Evolutionary conservation across 164 flowering plant species (phyloP), one percentile per base, ranked within the genome.

Genomic region (Chimonanthus salicifolius): DNA sequence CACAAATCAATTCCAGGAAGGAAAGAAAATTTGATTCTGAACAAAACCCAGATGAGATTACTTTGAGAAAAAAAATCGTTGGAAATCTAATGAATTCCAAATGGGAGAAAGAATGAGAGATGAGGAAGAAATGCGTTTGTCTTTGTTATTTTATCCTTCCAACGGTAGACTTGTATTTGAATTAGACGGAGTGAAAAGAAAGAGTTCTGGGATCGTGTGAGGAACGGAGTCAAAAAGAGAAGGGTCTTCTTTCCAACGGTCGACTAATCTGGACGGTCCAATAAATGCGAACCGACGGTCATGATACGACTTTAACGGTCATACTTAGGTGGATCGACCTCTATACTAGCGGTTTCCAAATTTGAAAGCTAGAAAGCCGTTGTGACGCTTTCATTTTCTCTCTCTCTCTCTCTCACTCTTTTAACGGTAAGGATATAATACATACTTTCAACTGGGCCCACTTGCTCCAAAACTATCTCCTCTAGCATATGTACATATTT

Each of bases 151-250:
- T 11, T 3, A 54, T 54, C 60, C 33, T 46, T 58, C 48, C 58
- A 76, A 76, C 78, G 78, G 74, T 72, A 62, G 68, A 18, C 60
- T 54, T 54, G 33, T 54, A 58, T 58, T 69, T 74, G 43, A 48
- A 9, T 33, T 67, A 21, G 75, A 47, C 49, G 6, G 44, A 46
- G 7, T 33, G 33, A 54, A 9, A 20, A 62, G 18, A 21, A 16
- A 11, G 64, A 71, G 43, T 10, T 47, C 64, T 65, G 64, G 66
- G 49, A 20, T 9, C 5, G 66, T 50, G 47, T 7, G 62, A 64
- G 10, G 18, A 10, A 20, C 47, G 6, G 64, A 64, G 15, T 68
- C 62, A 58, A 71, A 76, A 48, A 49, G 4, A 4, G 48, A 33
- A 44, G 58, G 67, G 48, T 47, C 70, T 69, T 49, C 6, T 4